These are phyloP conservation scores for Claviceps digitariae DNA, from an alignment of 2,329 filamentous ascomycete genomes.

Conservation along the genomic window DNA sequence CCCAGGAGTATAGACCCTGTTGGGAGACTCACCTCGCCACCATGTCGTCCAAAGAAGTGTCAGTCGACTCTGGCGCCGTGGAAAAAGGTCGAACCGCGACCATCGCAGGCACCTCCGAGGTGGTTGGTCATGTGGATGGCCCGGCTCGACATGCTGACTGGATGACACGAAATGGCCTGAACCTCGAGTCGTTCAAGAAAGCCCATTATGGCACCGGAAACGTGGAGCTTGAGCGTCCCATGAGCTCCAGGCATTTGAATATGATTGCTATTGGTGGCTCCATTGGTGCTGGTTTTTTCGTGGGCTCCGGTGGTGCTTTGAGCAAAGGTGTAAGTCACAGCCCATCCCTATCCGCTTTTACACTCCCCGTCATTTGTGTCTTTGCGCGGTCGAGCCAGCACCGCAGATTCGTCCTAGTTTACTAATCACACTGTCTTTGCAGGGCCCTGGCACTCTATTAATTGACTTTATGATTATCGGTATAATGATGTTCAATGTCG, in stretches of 20 bases:
- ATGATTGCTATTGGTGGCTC: slow-evolving; percentile 50
- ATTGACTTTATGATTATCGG: slow-evolving; percentile 7
- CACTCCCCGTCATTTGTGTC: no score
- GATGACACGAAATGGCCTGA: slow-evolving; percentile 25
- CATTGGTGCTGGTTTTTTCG: slow-evolving; percentile 50
- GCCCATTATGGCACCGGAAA: slow-evolving; percentile 19
- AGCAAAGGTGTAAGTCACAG: slow-evolving; percentile 32
- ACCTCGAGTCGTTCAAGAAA: slow-evolving; percentile 24
- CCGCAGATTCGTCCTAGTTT: neutral
- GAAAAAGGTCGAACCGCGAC: slow-evolving; percentile 11
- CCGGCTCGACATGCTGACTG: slow-evolving; percentile 17
- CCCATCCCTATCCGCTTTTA: neutral
- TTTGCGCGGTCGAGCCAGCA: neutral
- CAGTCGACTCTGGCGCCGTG: slow-evolving; percentile 5
- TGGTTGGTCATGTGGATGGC: slow-evolving; percentile 7
- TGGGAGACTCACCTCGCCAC: neutral
- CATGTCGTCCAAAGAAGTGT: slow-evolving; percentile 11
- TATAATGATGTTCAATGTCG: slow-evolving; percentile 8
- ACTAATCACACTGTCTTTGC: neutral
- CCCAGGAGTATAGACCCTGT: neutral
- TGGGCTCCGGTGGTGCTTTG: slow-evolving; percentile 42
- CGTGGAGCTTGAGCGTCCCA: slow-evolving; percentile 26
- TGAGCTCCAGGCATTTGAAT: slow-evolving; percentile 42
- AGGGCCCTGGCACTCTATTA: slow-evolving; percentile 6
- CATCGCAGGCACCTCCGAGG: slow-evolving; percentile 8